Conservation (phyloP, 768 basidiomycete genomes). For the Peribolospora baueri region DNA sequence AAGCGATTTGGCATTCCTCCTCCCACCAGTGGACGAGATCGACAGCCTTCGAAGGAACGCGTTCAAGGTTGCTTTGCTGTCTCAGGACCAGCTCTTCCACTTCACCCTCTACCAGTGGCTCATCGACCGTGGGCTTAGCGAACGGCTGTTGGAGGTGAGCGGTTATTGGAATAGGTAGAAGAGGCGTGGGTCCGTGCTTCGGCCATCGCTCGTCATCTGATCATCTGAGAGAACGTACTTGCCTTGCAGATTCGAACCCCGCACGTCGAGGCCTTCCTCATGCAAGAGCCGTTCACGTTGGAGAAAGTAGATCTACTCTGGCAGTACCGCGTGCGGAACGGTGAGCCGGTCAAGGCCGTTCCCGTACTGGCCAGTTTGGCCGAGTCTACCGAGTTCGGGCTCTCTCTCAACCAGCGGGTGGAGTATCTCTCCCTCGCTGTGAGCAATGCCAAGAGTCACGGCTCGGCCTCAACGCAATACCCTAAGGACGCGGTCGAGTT, state of each 20-base stretch:
- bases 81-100: constrained; percentile 81
- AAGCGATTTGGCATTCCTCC: too few species aligned
- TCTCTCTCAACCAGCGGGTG: constrained; percentile 41
- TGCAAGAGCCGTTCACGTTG: constrained; percentile 50
- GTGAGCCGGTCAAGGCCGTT: constrained; percentile 65
- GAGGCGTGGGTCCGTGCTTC: not conserved
- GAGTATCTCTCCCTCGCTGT: constrained; percentile 86
- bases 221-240: constrained; percentile 3
- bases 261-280: constrained; percentile 70
- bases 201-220: not conserved
- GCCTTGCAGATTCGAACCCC: constrained; percentile 45
- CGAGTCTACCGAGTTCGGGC: constrained; percentile 45
- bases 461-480: constrained; percentile 34
- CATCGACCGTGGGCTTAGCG: constrained; percentile 48
- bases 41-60: constrained; percentile 59
- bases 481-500: constrained; percentile 69
- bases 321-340: constrained; percentile 90
- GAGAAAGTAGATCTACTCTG: constrained; percentile 73
- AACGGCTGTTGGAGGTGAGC: constrained; percentile 68
- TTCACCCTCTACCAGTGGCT: constrained; percentile 87
- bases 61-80: constrained; percentile 59
- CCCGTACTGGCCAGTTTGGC: constrained; percentile 60
- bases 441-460: constrained; percentile 86
- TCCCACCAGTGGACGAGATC: constrained; percentile 26
- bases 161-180: too few species aligned